A percentile compares a stretch with the other conserved stretches of the same genome.
phyloP scores from a whole-genome alignment of 257 asterid species.

The Gentiana dahurica region DNA sequence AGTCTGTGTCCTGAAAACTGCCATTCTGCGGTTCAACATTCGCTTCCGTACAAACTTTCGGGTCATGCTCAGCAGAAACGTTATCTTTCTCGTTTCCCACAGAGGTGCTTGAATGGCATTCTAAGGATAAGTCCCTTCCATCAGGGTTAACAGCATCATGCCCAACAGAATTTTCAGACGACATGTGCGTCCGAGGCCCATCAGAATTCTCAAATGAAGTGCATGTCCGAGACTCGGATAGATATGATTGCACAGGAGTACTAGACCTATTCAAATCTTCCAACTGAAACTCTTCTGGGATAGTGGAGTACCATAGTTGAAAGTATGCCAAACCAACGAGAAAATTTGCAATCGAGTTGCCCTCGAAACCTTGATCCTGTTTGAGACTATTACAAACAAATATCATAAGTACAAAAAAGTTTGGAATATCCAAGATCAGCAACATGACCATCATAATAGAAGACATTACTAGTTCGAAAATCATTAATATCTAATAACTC shows the following conservation, averaged over 20 bases:
- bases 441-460: too few species aligned
- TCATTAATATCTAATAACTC: too few species aligned
- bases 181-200: constrained; percentile 16
- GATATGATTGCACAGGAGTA: constrained; percentile 26
- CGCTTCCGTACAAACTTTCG: constrained; percentile 20
- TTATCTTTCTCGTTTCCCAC: constrained; percentile 48
- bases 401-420: constrained; percentile 1
- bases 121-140: constrained; percentile 20
- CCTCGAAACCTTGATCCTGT: constrained; percentile 56
- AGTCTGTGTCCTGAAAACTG: constrained; percentile 22
- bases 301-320: constrained; percentile 58
- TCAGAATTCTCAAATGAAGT: constrained; percentile 23
- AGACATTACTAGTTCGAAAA: too few species aligned
- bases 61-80: constrained; percentile 11
- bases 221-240: constrained; percentile 17
- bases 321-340: constrained; percentile 63
- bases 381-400: constrained; percentile 38
- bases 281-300: constrained; percentile 54
- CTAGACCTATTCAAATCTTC: constrained; percentile 22
- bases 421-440: background rate
- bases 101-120: constrained; percentile 46
- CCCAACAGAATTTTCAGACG: constrained; percentile 27
- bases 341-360: constrained; percentile 56
- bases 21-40: constrained; percentile 22
- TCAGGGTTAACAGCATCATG: constrained; percentile 29